Conservation (phyloP, 495 filamentous ascomycete species). For the Darksidea phi region DNA sequence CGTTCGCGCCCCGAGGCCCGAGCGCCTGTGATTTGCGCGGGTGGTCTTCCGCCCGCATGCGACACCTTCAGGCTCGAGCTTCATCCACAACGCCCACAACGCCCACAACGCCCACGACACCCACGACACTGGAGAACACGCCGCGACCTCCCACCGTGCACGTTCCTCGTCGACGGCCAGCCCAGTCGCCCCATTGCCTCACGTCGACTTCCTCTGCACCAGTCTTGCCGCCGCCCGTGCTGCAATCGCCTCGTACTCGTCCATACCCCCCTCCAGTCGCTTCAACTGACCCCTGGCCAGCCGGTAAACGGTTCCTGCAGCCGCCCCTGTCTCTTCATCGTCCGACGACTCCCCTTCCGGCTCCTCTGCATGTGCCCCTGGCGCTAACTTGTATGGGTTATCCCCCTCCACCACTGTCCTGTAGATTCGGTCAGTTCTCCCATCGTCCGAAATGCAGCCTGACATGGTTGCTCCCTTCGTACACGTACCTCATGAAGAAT, state of each 20-base stretch:
- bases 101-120: too few relatives aligned
- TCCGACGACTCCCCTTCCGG: constrained; percentile 49
- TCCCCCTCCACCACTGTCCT: constrained; percentile 58
- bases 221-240: constrained; percentile 31
- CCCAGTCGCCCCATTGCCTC: not conserved
- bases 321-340: constrained; percentile 43
- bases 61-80: not conserved
- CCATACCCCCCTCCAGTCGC: constrained; percentile 41
- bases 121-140: not conserved
- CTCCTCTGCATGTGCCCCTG: constrained; percentile 52
- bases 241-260: constrained; percentile 42
- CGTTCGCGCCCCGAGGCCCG: not conserved
- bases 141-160: not conserved
- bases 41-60: not conserved
- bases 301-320: constrained; percentile 38
- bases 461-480: too few relatives aligned
- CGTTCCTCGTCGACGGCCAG: not conserved
- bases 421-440: not conserved
- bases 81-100: too few relatives aligned
- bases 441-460: not conserved
- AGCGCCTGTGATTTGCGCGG: too few relatives aligned
- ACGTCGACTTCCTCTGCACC: constrained; percentile 16
- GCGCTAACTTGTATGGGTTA: constrained; percentile 45
- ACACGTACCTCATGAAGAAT: constrained; percentile 65
- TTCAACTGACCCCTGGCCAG: constrained; percentile 39